Percentiles rank a stretch among this genome's conserved stretches.
These are phyloP conservation scores for Themeda triandra DNA, from an alignment of 176 grass and related monocot species.

Conservation along the genomic window DNA sequence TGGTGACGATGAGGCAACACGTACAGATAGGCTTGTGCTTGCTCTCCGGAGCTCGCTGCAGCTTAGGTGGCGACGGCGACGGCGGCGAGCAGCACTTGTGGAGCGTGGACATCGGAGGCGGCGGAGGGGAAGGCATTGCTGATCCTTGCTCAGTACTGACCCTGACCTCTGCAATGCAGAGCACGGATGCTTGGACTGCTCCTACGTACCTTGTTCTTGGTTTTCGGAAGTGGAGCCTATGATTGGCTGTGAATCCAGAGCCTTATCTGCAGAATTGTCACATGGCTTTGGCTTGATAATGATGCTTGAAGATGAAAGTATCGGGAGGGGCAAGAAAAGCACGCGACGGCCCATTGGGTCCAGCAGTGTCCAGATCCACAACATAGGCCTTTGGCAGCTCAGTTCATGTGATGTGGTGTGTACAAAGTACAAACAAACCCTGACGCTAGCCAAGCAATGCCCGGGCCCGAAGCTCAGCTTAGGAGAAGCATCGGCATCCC, in stretches of 20 bases:
- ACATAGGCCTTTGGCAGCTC: not conserved
- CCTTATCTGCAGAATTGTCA: not conserved
- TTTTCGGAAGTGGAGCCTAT: not conserved
- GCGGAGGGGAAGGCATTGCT: constrained; percentile 12
- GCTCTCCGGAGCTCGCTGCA: not conserved
- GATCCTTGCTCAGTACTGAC: not conserved
- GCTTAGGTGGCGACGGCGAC: not conserved
- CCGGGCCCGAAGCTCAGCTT: not conserved
- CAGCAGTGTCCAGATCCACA: not conserved
- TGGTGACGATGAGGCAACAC: not conserved
- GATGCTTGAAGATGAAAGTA: too few species aligned
- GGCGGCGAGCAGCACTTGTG: constrained; percentile 25
- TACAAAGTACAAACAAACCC: not conserved
- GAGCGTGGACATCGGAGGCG: constrained; percentile 32
- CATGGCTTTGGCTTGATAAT: not conserved
- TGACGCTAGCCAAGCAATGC: not conserved
- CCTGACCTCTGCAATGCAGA: not conserved
- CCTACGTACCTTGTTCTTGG: not conserved
- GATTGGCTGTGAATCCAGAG: not conserved
- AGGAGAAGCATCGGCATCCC: not conserved
- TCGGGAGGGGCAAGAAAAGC: too few species aligned
- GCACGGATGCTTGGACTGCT: not conserved
- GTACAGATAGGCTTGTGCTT: constrained; percentile 10
- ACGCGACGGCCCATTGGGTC: not conserved
- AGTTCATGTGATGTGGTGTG: not conserved